These are phyloP conservation scores for Teratosphaeria gauchensis DNA, from an alignment of 2,329 filamentous ascomycete species.

Conservation along the genomic window DNA sequence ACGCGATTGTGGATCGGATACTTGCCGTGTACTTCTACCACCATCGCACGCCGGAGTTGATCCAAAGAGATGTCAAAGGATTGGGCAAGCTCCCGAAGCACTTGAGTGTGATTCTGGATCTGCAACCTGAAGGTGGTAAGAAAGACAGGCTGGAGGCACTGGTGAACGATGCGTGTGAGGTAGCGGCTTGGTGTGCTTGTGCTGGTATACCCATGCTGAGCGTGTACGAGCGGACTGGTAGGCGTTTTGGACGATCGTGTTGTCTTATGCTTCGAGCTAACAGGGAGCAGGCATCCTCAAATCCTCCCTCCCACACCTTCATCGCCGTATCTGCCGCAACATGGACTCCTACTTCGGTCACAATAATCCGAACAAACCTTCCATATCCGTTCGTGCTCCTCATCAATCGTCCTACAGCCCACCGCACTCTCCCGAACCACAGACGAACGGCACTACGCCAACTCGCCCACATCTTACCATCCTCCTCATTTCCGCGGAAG, in stretches of 20 bases:
- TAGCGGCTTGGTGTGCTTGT: constrained; percentile 86
- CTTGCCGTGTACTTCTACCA: constrained; percentile 85
- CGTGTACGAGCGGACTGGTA: constrained; percentile 86
- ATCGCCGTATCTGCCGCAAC: constrained; percentile 68
- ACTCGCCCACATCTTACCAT: constrained; percentile 45
- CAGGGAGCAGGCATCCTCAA: constrained; percentile 65
- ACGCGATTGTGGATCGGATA: constrained; percentile 65
- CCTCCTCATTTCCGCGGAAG: constrained; percentile 74
- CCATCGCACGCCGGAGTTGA: constrained; percentile 87
- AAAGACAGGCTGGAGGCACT: constrained; percentile 70
- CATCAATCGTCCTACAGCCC: constrained; percentile 53
- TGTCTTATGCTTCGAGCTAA: not conserved
- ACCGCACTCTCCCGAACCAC: constrained; percentile 18
- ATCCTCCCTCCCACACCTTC: constrained; percentile 74
- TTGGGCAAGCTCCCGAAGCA: constrained; percentile 71
- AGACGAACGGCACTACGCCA: constrained; percentile 16
- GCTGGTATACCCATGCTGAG: constrained; percentile 80
- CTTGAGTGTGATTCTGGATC: constrained; percentile 72
- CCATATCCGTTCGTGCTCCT: constrained; percentile 63
- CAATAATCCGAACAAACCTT: constrained; percentile 49
- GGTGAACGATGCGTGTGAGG: constrained; percentile 82
- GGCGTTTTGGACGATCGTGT: constrained; percentile 15
- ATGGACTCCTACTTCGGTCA: constrained; percentile 81
- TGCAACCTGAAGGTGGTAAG: constrained; percentile 58
- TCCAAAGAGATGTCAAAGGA: constrained; percentile 72